Percentiles rank a stretch among this genome's conserved stretches.
These are phyloP conservation scores for Trametes cinnabarina DNA, from an alignment of 768 basidiomycete species.

Conservation along the genomic window DNA sequence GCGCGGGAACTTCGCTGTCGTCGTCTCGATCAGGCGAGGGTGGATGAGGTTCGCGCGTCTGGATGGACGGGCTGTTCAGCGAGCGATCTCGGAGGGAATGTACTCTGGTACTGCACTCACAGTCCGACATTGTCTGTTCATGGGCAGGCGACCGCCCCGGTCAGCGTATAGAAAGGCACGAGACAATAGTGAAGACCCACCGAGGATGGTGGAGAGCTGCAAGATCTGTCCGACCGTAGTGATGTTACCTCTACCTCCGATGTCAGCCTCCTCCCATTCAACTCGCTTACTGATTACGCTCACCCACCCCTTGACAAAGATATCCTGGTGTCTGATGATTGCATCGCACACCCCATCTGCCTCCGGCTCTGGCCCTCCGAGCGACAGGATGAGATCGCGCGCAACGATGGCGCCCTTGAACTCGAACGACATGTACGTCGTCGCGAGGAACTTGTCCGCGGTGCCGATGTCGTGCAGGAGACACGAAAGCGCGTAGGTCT, in stretches of 20 bases:
- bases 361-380: conserved; percentile 45
- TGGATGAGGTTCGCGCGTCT: conserved; percentile 46
- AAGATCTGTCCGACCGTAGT: conserved; percentile 50
- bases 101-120: too few relatives aligned
- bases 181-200: conserved; percentile 25
- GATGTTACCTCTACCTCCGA: conserved; percentile 42
- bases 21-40: conserved; percentile 40
- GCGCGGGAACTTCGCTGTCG: conserved; percentile 42
- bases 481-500: conserved; percentile 52
- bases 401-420: conserved; percentile 55
- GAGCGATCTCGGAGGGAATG: too few relatives aligned
- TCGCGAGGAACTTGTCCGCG: conserved; percentile 45
- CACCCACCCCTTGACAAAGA: conserved; percentile 44
- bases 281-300: too few relatives aligned
- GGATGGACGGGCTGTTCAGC: not conserved
- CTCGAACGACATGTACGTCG: conserved; percentile 56
- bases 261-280: too few relatives aligned
- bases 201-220: conserved; percentile 48
- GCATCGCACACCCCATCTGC: conserved; percentile 53
- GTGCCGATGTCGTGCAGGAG: conserved; percentile 55
- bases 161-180: too few relatives aligned
- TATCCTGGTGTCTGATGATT: conserved; percentile 47
- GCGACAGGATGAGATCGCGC: conserved; percentile 44
- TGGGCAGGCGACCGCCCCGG: too few relatives aligned
- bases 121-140: conserved; percentile 48